These are phyloP conservation scores for Auriculariales sp. DNA, from an alignment of 768 basidiomycete species.

Conservation along the genomic window DNA sequence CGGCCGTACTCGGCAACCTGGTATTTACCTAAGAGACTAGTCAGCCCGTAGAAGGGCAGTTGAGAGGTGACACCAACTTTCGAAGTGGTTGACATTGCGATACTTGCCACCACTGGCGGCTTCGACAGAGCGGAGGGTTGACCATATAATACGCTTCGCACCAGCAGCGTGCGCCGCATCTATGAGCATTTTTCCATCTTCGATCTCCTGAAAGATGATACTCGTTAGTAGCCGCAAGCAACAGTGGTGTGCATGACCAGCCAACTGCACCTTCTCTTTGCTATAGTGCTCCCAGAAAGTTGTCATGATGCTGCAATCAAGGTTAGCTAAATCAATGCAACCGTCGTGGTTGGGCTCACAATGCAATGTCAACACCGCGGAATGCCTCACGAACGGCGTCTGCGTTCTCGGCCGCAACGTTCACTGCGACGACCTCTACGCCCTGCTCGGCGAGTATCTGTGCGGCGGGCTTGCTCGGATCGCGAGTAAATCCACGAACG, in stretches of 20 bases:
- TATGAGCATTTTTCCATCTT: background rate
- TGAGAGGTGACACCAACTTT: too few species aligned
- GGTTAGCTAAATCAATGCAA: background rate
- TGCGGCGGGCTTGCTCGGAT: background rate
- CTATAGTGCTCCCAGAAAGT: background rate
- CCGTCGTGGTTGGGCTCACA: background rate
- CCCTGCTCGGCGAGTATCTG: constrained; percentile 12
- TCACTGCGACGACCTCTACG: constrained; percentile 11
- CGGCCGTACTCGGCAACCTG: background rate
- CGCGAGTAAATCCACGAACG: background rate
- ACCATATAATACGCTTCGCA: background rate
- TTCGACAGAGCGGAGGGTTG: background rate
- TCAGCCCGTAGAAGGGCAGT: too few species aligned
- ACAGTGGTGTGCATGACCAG: background rate
- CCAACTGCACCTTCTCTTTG: background rate
- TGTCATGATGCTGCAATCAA: background rate
- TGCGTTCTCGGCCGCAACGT: background rate
- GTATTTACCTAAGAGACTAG: background rate
- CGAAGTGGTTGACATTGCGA: background rate
- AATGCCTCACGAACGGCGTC: background rate
- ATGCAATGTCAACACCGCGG: background rate
- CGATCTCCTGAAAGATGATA: background rate
- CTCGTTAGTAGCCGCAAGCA: too few species aligned
- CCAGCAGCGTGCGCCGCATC: background rate
- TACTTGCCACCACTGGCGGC: background rate